phyloP scores from a whole-genome alignment of 192 early-diverging fungal species.

The Backusella parvicylindrica region DNA sequence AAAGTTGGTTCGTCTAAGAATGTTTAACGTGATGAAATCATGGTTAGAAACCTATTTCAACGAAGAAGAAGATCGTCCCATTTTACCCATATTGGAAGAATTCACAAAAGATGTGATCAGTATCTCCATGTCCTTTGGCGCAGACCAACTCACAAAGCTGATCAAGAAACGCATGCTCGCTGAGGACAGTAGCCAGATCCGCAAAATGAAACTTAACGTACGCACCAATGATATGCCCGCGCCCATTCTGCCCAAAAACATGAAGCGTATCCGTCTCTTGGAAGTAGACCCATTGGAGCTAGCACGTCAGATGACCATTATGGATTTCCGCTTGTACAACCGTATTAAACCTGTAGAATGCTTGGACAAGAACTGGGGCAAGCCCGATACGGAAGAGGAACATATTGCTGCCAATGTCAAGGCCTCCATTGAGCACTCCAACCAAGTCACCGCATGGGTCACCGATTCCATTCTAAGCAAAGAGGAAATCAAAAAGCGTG shows the following conservation, averaged over 20 bases:
- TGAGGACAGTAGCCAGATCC: conserved; percentile 48
- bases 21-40: conserved; percentile 88
- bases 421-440: conserved; percentile 79
- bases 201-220: conserved; percentile 64
- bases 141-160: conserved; percentile 26
- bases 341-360: conserved; percentile 85
- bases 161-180: conserved; percentile 32
- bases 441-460: conserved; percentile 85
- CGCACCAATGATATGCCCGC: conserved; percentile 59
- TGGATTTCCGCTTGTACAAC: conserved; percentile 76
- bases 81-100: conserved; percentile 5
- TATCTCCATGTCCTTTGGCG: conserved; percentile 29
- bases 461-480: conserved; percentile 78
- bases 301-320: conserved; percentile 94
- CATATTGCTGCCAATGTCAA: conserved; percentile 79
- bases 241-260: conserved; percentile 76
- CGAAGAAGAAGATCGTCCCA: conserved; percentile 62
- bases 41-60: conserved; percentile 88
- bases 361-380: conserved; percentile 83
- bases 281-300: conserved; percentile 89
- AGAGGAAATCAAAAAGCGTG: conserved; percentile 76
- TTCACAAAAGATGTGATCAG: conserved; percentile 24
- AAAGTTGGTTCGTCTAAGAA: conserved; percentile 77
- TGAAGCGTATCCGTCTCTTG: conserved; percentile 73
- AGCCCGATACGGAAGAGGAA: conserved; percentile 45